phyloP scores from a whole-genome alignment of 1,284 basidiomycete species.

The Coniferiporia sulphurascens region DNA sequence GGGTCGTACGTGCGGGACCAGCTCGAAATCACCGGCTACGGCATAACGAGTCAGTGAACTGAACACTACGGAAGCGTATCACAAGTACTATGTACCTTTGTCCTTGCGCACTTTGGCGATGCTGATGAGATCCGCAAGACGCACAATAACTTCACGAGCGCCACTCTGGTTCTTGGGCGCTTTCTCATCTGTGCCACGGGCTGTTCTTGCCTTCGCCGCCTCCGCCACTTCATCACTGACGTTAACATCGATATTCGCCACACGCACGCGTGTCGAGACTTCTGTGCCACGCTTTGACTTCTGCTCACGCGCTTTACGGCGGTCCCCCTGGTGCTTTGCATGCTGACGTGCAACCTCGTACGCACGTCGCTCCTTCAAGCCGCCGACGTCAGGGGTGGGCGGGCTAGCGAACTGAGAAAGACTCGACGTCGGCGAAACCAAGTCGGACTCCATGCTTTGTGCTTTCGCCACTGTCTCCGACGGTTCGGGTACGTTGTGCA shows the following conservation, averaged over 20 bases:
- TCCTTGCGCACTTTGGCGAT: conserved; percentile 13
- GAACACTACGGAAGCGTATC: not conserved
- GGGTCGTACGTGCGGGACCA: conserved; percentile 11
- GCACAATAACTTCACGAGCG: not conserved
- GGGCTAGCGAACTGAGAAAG: not conserved
- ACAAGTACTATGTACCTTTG: conserved; percentile 4
- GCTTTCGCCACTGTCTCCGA: not conserved
- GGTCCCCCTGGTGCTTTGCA: conserved; percentile 7
- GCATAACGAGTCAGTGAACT: not conserved
- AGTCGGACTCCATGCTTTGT: not conserved
- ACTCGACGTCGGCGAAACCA: not conserved
- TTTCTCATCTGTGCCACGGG: not conserved
- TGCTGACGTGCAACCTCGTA: conserved; percentile 13
- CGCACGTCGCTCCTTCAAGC: conserved; percentile 9
- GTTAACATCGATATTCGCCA: not conserved
- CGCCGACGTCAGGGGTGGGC: not conserved
- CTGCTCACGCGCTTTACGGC: conserved; percentile 13
- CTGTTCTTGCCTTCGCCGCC: not conserved
- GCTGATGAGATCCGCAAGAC: conserved; percentile 12
- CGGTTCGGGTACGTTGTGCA: not conserved
- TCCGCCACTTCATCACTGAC: not conserved
- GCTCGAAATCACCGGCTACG: conserved; percentile 15
- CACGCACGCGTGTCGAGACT: not conserved
- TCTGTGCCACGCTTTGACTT: conserved; percentile 2
- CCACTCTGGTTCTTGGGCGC: not conserved